Conservation (phyloP, 2,329 filamentous ascomycete genomes). For the Alternaria dauci region DNA sequence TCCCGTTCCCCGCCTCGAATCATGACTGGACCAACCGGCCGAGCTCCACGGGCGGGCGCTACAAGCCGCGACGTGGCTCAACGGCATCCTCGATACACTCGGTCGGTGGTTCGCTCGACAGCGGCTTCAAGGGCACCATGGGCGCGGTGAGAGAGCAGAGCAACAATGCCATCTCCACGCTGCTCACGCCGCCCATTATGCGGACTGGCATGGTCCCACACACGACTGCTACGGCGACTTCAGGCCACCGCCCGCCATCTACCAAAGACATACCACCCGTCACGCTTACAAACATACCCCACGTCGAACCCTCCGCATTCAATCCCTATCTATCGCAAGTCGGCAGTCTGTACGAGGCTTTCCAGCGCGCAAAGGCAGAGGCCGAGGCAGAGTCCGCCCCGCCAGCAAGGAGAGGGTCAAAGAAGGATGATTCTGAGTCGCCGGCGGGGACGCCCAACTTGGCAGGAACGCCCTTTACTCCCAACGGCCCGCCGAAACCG, state of each 20-base stretch:
- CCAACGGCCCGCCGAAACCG: conserved; percentile 58
- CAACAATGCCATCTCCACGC: conserved; percentile 92
- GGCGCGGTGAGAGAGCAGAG: conserved; percentile 74
- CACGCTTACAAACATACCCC: conserved; percentile 84
- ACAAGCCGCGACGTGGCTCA: conserved; percentile 74
- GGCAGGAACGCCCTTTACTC: conserved; percentile 52
- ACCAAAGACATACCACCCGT: conserved; percentile 92
- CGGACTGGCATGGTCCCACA: conserved; percentile 86
- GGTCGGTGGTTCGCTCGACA: conserved; percentile 83
- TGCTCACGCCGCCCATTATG: conserved; percentile 90
- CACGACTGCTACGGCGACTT: conserved; percentile 72
- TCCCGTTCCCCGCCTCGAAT: conserved; percentile 66
- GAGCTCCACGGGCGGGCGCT: conserved; percentile 57
- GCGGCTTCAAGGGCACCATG: conserved; percentile 65
- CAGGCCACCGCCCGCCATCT: conserved; percentile 81
- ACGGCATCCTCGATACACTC: conserved; percentile 88
- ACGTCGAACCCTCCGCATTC: conserved; percentile 82
- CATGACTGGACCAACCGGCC: conserved; percentile 62
- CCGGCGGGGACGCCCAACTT: conserved; percentile 51
- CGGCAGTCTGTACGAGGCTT: conserved; percentile 85
- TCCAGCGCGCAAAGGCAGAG: conserved; percentile 82
- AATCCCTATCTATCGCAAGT: conserved; percentile 85
- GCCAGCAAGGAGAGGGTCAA: conserved; percentile 57
- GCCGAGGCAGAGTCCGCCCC: conserved; percentile 69
- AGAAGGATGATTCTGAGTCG: conserved; percentile 55